Evolutionary conservation across 2,329 filamentous ascomycete species (phyloP).

Genomic region (Fusarium protoensiforme): DNA sequence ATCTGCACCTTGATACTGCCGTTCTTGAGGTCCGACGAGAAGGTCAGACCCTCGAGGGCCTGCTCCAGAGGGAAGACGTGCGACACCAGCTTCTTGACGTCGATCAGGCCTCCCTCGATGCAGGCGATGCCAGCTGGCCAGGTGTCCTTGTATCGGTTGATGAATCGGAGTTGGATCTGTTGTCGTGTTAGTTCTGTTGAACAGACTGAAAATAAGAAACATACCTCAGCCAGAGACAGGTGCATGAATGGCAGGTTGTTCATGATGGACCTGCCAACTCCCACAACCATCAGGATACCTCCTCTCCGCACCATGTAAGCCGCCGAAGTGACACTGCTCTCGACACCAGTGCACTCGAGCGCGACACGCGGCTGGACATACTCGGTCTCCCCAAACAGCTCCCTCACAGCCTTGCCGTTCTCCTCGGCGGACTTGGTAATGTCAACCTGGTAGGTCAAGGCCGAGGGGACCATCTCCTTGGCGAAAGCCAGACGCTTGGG

Average conservation of each 20-base stretch:
- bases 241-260: constrained; percentile 77
- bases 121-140: constrained; percentile 75
- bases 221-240: constrained; percentile 68
- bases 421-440: constrained; percentile 55
- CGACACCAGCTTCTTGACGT: constrained; percentile 69
- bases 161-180: constrained; percentile 73
- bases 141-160: constrained; percentile 76
- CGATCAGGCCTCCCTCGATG: constrained; percentile 67
- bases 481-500: constrained; percentile 66
- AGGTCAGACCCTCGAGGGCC: constrained; percentile 61
- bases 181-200: background rate
- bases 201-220: background rate
- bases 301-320: constrained; percentile 67
- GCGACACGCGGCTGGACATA: constrained; percentile 68
- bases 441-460: constrained; percentile 65
- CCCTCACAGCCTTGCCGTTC: constrained; percentile 63
- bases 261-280: constrained; percentile 70
- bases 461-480: constrained; percentile 65
- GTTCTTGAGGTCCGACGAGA: constrained; percentile 48
- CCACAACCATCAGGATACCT: constrained; percentile 72
- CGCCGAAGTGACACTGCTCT: constrained; percentile 70
- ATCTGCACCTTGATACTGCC: constrained; percentile 52
- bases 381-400: constrained; percentile 64
- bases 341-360: constrained; percentile 74
- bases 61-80: constrained; percentile 72